Percentiles rank a stretch among this genome's conserved stretches.
Conservation (phyloP, 257 asterid species). For the Forsythia suspensa region DNA sequence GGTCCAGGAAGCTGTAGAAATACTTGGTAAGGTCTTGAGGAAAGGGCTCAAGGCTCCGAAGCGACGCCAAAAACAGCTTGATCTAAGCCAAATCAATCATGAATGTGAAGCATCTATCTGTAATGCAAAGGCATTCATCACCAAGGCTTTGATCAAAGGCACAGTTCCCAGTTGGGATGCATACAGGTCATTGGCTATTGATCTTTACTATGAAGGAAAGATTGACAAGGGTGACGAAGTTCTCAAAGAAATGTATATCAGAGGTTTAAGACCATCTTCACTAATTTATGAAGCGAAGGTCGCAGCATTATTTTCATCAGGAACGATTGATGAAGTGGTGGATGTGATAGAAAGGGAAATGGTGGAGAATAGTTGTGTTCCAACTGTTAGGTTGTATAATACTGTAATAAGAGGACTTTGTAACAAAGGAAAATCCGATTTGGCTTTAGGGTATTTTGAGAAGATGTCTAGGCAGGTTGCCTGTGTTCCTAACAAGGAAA, state of each 20-base stretch:
- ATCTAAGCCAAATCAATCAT: constrained; percentile 42
- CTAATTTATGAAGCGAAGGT: constrained; percentile 68
- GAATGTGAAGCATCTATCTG: constrained; percentile 32
- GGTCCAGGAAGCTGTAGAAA: constrained; percentile 61
- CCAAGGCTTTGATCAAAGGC: constrained; percentile 65
- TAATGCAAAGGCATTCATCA: constrained; percentile 53
- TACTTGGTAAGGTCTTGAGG: constrained; percentile 65
- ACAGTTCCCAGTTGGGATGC: constrained; percentile 68
- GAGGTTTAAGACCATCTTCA: constrained; percentile 54
- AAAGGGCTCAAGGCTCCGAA: constrained; percentile 86
- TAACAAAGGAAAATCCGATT: constrained; percentile 32
- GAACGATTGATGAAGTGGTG: constrained; percentile 58
- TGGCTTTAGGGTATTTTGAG: constrained; percentile 54
- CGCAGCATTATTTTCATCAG: constrained; percentile 45
- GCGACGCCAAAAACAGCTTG: constrained; percentile 47
- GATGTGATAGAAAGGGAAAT: constrained; percentile 65
- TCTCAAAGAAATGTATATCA: constrained; percentile 54
- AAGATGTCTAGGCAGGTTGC: constrained; percentile 61
- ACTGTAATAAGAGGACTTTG: constrained; percentile 66
- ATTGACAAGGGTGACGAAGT: constrained; percentile 63
- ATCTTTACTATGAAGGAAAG: constrained; percentile 69
- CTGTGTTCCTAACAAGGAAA: constrained; percentile 60
- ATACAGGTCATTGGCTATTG: constrained; percentile 62
- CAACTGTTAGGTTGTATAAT: constrained; percentile 59
- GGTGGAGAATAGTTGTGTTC: constrained; percentile 53